Evolutionary conservation across 208 protist genomes (phyloP).

Genomic region (Entamoeba moshkovskii): DNA sequence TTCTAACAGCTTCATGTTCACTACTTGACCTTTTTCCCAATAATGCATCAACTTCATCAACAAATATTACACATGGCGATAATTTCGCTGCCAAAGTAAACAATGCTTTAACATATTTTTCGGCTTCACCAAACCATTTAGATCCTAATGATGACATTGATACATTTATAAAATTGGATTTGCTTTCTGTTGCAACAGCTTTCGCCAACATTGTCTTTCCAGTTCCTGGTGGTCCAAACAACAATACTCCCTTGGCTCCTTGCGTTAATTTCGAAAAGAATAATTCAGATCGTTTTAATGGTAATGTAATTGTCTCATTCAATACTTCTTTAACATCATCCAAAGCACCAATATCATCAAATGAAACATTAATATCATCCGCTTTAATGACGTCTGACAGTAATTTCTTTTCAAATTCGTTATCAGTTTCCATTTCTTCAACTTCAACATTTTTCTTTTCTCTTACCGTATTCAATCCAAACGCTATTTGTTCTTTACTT

Average conservation of each 20-base stretch:
- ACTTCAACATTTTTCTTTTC: not conserved
- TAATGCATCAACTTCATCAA: slow-evolving; percentile 99
- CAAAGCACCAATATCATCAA: slow-evolving; percentile 22
- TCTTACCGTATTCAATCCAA: not conserved
- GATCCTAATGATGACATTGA: slow-evolving; percentile 1
- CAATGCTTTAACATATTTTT: slow-evolving; percentile 8
- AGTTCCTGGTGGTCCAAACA: slow-evolving; percentile 38
- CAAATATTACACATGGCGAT: slow-evolving; percentile 98
- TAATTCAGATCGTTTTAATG: slow-evolving; percentile 18
- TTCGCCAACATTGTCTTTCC: slow-evolving; percentile 38
- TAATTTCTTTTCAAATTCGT: not conserved
- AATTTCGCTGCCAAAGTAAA: slow-evolving; percentile 44
- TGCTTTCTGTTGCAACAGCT: slow-evolving; percentile 24
- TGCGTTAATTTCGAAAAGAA: slow-evolving; percentile 5
- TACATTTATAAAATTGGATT: slow-evolving; percentile 20
- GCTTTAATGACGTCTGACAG: not conserved
- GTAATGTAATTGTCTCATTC: slow-evolving; percentile 26
- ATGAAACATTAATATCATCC: not conserved
- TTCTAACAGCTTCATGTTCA: not conserved
- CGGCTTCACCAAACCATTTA: slow-evolving; percentile 19
- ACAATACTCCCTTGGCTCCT: slow-evolving; percentile 59
- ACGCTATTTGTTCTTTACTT: not conserved
- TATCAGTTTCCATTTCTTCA: not conserved
- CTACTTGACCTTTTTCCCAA: slow-evolving; percentile 55
- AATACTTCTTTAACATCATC: slow-evolving; percentile 23